Percentiles rank a stretch among this genome's conserved stretches.
phyloP scores from a whole-genome alignment of 768 basidiomycete genomes.

The Trametes gibbosa region DNA sequence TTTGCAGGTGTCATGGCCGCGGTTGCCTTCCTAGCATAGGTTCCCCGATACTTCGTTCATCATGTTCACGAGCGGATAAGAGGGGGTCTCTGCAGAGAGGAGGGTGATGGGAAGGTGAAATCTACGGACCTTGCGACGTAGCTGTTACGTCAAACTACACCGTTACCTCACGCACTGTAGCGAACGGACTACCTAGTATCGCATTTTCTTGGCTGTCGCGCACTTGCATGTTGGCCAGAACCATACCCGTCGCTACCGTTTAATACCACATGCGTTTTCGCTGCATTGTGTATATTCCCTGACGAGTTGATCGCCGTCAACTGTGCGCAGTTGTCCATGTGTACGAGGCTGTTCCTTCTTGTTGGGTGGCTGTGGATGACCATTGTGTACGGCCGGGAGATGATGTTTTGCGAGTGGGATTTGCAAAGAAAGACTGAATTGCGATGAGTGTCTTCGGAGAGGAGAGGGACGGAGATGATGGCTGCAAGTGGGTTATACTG shows the following conservation, averaged over 20 bases:
- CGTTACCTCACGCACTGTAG: conserved; percentile 8
- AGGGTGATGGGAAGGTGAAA: not conserved
- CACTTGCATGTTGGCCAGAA: not conserved
- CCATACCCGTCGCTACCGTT: conserved; percentile 13
- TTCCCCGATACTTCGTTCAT: not conserved
- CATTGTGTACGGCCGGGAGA: too few relatives aligned
- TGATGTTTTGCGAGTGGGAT: too few relatives aligned
- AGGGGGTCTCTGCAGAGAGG: not conserved
- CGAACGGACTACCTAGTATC: conserved; percentile 14
- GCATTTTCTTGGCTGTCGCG: conserved; percentile 3
- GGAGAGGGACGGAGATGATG: too few relatives aligned
- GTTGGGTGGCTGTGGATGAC: too few relatives aligned
- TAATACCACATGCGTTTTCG: conserved; percentile 4
- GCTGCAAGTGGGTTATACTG: too few relatives aligned
- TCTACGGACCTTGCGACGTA: not conserved
- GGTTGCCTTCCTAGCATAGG: conserved; percentile 35
- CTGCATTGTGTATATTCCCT: not conserved
- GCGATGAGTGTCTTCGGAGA: too few relatives aligned
- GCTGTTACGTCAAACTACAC: not conserved
- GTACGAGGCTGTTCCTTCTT: too few relatives aligned
- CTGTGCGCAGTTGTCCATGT: too few relatives aligned
- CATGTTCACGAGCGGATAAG: conserved; percentile 11
- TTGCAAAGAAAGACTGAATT: too few relatives aligned
- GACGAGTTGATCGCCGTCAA: too few relatives aligned
- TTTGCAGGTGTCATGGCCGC: conserved; percentile 34